phyloP scores from a whole-genome alignment of 2,329 filamentous ascomycete species.

The Exophiala oligosperma region DNA sequence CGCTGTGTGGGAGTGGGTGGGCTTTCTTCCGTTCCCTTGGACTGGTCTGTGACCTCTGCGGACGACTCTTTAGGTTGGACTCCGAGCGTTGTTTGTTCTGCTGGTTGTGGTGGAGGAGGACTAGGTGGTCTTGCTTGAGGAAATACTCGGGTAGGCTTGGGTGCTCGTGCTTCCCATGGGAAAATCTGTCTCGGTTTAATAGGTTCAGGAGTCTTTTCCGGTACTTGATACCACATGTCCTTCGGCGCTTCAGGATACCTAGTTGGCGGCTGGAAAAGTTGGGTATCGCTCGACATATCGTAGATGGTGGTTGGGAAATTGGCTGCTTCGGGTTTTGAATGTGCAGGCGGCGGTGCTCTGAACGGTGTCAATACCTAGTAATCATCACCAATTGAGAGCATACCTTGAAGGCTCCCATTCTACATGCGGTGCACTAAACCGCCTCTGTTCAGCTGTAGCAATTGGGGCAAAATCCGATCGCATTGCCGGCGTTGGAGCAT shows the following conservation, averaged over 20 bases:
- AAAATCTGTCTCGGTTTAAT: conserved; percentile 70
- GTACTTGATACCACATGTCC: conserved; percentile 86
- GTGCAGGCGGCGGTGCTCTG: conserved; percentile 60
- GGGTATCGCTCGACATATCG: conserved; percentile 74
- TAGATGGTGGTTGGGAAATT: conserved; percentile 81
- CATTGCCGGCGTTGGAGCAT: conserved; percentile 42
- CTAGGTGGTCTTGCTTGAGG: conserved; percentile 34
- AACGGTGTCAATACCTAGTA: conserved; percentile 27
- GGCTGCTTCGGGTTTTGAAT: conserved; percentile 79
- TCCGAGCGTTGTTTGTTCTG: conserved; percentile 1
- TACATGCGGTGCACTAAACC: conserved; percentile 58
- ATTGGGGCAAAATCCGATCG: conserved; percentile 45
- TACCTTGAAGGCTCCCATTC: conserved; percentile 65
- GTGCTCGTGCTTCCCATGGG: conserved; percentile 78
- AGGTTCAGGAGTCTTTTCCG: conserved; percentile 55
- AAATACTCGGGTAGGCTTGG: conserved; percentile 57
- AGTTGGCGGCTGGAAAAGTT: conserved; percentile 73
- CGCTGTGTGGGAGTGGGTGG: conserved; percentile 6
- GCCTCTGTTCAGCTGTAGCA: conserved; percentile 48
- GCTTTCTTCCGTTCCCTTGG: conserved; percentile 7
- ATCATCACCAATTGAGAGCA: conserved; percentile 28
- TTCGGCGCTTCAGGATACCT: conserved; percentile 80
- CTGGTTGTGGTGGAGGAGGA: conserved; percentile 25
- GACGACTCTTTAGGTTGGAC: conserved; percentile 3
- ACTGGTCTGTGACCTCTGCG: conserved; percentile 17